Evolutionary conservation across 805 yeast species (phyloP), one percentile per base, ranked within the genome.

Genomic region (Pichia kluyveri): DNA sequence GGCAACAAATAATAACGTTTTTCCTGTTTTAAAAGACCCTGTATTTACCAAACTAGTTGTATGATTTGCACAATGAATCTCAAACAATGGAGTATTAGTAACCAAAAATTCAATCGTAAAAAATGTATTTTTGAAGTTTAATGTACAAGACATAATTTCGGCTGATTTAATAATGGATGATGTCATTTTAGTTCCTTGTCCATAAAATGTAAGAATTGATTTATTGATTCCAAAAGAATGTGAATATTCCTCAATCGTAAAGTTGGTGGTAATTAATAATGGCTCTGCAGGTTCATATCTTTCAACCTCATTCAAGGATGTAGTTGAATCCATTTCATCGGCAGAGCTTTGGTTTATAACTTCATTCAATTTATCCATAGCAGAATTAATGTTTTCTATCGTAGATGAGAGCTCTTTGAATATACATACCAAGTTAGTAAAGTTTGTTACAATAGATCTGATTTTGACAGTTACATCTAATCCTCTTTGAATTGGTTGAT

Each of bases 161-260:
- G 43, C 36, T 2, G 48, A 38, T 32, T 53, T 53, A 10, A 57
- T 47, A 18, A 57, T 56, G 5, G 57, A 49, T 6, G 56, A 17
- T 1, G 59, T 51, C 0, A 60, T 11, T 8, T 45, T 48, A 0
- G 54, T 32, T 2, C 53, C 51, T n/a, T 38, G 45, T 4, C 68
- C 68, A 17, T 46, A 43, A 2, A 55, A 8, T 4, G 47, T 49
- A 1, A 61, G 23, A 0, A 44, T 42, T 1, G 58, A 46, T 34
- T 56, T 48, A n/a, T 63, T 56, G 5, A 67, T 42, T 3, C 57
- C 56, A 5, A 65, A 2, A 14, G 43, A 47, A 41, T 56, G 55
- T 5, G 52, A 50, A 30, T 54, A 60, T 6, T 54, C 50, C 10
- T 48, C 51, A 8, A 65, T 36, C 14, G 56, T 36, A 4, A 57